Percentiles rank a stretch among this genome's conserved stretches.
Conservation (phyloP, 768 basidiomycete genomes). For the Rhizopogon sp. region DNA sequence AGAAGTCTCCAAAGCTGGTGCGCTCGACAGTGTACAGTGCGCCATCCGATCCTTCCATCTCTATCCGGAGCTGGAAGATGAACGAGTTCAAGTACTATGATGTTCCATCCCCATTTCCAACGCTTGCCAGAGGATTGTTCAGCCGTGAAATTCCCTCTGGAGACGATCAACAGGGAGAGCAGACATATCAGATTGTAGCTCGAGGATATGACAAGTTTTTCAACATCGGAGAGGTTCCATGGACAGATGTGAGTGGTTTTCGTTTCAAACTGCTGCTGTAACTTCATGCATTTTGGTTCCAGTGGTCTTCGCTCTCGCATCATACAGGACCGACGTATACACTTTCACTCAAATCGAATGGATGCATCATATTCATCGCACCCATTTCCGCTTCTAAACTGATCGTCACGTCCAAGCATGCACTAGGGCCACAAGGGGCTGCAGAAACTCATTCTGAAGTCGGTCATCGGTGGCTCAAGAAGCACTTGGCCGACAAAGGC, state of each 20-base stretch:
- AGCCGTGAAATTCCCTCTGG: constrained; percentile 43
- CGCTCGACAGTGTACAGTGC: constrained; percentile 51
- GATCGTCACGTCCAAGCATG: constrained; percentile 90
- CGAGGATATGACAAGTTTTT: constrained; percentile 99
- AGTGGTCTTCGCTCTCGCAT: constrained; percentile 74
- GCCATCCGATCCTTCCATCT: constrained; percentile 49
- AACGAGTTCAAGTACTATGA: constrained; percentile 94
- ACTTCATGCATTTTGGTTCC: neutral
- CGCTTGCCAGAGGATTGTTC: constrained; percentile 90
- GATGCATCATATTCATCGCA: constrained; percentile 94
- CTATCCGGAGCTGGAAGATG: constrained; percentile 92
- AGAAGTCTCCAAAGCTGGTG: constrained; percentile 60
- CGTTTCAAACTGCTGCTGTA: neutral
- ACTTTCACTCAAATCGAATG: constrained; percentile 90
- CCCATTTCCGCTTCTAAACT: constrained; percentile 73
- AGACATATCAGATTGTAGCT: constrained; percentile 61
- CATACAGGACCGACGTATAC: constrained; percentile 77
- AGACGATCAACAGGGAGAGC: constrained; percentile 23
- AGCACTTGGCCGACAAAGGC: constrained; percentile 56
- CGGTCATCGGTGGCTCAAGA: constrained; percentile 79
- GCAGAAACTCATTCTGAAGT: constrained; percentile 69
- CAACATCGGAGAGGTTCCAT: constrained; percentile 94
- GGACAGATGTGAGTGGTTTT: constrained; percentile 71
- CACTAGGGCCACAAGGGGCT: constrained; percentile 54
- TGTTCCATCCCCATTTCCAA: constrained; percentile 88